phyloP scores from a whole-genome alignment of 1,139 yeast species.

The Sugiyamaella japonica region DNA sequence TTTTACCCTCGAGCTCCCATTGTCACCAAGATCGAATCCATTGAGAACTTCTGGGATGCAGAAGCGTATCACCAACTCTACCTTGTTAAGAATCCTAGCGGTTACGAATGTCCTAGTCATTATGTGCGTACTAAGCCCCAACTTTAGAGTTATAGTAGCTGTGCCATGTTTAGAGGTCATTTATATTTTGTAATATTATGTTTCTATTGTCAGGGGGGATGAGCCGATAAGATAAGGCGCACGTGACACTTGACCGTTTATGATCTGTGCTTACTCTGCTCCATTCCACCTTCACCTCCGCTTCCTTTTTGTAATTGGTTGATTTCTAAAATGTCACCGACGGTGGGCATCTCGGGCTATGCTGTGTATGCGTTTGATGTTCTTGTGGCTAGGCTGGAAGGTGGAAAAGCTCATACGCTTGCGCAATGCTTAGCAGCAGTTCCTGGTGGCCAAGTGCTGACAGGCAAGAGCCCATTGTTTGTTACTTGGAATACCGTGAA shows the following conservation, averaged over 20 bases:
- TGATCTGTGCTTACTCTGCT: too few species aligned
- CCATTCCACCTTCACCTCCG: background rate
- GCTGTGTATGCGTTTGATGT: constrained; percentile 47
- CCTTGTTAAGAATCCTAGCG: constrained; percentile 72
- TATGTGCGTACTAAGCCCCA: constrained; percentile 53
- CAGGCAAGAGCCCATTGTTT: constrained; percentile 56
- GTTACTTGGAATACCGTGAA: constrained; percentile 75
- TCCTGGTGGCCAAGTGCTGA: constrained; percentile 9
- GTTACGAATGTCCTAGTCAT: constrained; percentile 90
- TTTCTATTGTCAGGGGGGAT: too few species aligned
- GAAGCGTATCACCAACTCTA: constrained; percentile 91
- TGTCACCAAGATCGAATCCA: constrained; percentile 68
- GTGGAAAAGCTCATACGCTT: constrained; percentile 27
- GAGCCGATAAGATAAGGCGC: background rate
- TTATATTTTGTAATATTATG: too few species aligned
- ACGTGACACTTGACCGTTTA: background rate
- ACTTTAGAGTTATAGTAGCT: constrained; percentile 11
- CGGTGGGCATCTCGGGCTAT: constrained; percentile 32
- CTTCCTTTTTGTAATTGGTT: background rate
- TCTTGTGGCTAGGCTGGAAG: constrained; percentile 39
- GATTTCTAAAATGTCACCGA: background rate
- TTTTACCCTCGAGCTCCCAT: constrained; percentile 55
- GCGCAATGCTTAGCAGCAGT: constrained; percentile 26
- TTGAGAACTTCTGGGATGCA: constrained; percentile 79
- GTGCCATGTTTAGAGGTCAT: too few species aligned